Evolutionary conservation across 108 stramenopile genomes (phyloP), one percentile per base, ranked within the genome.

Genomic region (Skeletonema marinoi): DNA sequence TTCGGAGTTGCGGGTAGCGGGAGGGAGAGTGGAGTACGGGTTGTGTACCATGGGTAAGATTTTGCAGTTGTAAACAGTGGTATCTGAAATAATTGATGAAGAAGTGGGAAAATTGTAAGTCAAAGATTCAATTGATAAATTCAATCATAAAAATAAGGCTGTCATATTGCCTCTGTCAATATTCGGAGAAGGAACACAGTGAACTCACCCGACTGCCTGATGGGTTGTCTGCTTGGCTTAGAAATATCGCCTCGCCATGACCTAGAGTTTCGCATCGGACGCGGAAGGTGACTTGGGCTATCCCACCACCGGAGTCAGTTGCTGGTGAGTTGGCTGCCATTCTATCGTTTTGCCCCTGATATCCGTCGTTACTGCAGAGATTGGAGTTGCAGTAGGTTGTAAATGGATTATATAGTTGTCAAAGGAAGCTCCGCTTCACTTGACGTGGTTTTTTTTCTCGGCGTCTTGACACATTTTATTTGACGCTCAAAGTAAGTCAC

Each of bases 181-280:
- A 50, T 48, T 21, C 32, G 1, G 44, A 59, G 59, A 19, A 68
- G 36, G 16, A 56, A 67, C 17, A 60, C 38, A n/a, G 1, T 19
- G 59, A 19, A 63, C 90, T 73, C 80, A 91, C 90, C 85, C 69
- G 82, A 64, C 75, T 69, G 17, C 70, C 64, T 25, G 78, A 72
- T 50, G 71, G 29, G 68, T 88, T 80, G 9, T 80, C 86, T 36
- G 77, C 77, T 65, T 69, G 74, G 25, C 72, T 74, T 67, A 95
- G 64, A 70, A 83, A 93, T 4, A 95, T 89, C 31, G 80, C 79
- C 75, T 95, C 94, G 54, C 94, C 94, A 81, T 92, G 83, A 30
- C 90, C 90, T 35, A 95, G 60, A 9, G 77, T 73, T 83, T 95
- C 94, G 66, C 90, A 90, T 54, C 94, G 89, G 14, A 92, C 94